Conservation (phyloP, 805 yeast species). For the Maudiozyma pseudohumilis region DNA sequence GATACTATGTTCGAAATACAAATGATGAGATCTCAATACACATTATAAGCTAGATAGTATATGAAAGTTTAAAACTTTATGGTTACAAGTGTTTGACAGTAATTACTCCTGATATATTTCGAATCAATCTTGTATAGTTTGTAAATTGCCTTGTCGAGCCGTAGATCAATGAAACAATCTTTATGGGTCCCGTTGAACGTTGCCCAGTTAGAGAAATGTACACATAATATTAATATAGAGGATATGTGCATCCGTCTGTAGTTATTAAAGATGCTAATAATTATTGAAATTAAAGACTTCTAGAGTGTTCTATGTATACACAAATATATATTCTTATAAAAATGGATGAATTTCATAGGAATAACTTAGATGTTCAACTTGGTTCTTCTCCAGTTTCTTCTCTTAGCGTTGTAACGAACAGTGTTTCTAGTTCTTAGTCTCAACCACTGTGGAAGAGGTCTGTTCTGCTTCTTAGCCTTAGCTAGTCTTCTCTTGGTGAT, state of each 20-base stretch:
- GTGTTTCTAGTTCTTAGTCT: conserved; percentile 96
- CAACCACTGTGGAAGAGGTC: conserved; percentile 99
- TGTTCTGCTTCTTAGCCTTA: conserved; percentile 97
- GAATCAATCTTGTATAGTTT: no score
- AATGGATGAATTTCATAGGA: conserved; percentile 3
- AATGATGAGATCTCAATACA: conserved; percentile 27
- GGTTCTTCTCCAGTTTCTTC: conserved; percentile 99
- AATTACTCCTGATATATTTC: conserved; percentile 1
- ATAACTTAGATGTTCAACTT: conserved; percentile 51
- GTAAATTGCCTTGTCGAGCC: no score
- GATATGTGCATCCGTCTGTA: no score
- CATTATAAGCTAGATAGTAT: conserved; percentile 30
- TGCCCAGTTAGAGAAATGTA: no score
- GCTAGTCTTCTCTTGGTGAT: conserved; percentile 97
- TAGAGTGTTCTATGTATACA: conserved; percentile 1
- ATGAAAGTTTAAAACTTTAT: conserved; percentile 22
- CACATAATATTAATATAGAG: no score
- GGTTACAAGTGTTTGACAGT: conserved; percentile 23
- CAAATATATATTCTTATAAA: conserved; percentile 5
- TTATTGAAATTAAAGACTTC: conserved; percentile 3
- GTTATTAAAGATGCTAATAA: conserved; percentile 5
- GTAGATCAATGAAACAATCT: no score
- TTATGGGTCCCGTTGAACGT: no score
- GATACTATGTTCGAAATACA: no score
- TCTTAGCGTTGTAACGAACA: conserved; percentile 98